Conservation (phyloP, 306 rosid genomes). For the Myrica gale region DNA sequence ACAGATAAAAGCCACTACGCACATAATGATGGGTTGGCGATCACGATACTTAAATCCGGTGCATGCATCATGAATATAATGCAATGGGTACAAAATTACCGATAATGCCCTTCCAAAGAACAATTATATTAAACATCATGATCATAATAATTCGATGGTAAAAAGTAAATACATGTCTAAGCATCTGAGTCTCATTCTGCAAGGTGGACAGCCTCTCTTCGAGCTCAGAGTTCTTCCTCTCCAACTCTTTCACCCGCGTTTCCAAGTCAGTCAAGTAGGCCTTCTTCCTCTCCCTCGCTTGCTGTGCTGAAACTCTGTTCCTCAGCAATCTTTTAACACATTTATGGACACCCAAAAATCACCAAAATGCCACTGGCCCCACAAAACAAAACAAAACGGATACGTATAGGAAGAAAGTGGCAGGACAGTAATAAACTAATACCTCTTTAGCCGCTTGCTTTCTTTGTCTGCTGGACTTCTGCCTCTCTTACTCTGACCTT, state of each 20-base stretch:
- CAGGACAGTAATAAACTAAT: constrained; percentile 4
- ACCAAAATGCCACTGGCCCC: constrained; percentile 31
- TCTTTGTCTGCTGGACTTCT: constrained; percentile 95
- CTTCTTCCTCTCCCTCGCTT: constrained; percentile 97
- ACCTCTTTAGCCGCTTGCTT: constrained; percentile 92
- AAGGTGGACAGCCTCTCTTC: constrained; percentile 81
- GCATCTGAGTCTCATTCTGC: constrained; percentile 99
- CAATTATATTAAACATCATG: background rate
- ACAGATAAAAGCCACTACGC: background rate
- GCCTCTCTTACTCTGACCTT: constrained; percentile 79
- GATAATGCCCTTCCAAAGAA: background rate
- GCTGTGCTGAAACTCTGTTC: constrained; percentile 98
- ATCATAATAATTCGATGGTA: background rate
- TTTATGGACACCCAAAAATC: constrained; percentile 16
- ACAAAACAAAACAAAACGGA: background rate
- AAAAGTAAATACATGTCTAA: constrained; percentile 68
- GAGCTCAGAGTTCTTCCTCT: constrained; percentile 78
- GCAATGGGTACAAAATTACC: background rate
- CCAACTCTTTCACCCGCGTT: constrained; percentile 65
- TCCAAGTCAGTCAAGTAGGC: constrained; percentile 85
- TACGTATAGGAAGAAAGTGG: background rate
- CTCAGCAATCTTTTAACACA: constrained; percentile 62
- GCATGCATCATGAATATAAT: background rate
- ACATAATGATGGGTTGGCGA: background rate
- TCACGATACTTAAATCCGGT: background rate